Conservation (phyloP, 129 eudicot genomes). For the Rutidosis leptorrhynchoides region DNA sequence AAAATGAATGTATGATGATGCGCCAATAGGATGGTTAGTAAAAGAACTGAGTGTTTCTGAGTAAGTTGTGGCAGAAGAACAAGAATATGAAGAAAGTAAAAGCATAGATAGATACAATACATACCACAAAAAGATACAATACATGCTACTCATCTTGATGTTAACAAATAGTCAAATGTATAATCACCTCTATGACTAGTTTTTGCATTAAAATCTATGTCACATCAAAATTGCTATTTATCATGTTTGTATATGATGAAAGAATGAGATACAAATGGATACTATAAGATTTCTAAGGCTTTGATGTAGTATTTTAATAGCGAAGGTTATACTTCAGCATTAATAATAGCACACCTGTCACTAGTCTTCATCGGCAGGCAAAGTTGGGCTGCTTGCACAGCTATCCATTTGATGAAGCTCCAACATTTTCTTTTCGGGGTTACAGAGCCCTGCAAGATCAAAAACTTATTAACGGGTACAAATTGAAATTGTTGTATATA, state of each 20-base stretch:
- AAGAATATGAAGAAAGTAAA: background rate
- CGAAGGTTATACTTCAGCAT: slow-evolving; percentile 15
- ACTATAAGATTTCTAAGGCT: slow-evolving; percentile 23
- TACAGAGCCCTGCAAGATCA: slow-evolving; percentile 66
- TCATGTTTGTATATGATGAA: slow-evolving; percentile 29
- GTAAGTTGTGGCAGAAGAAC: background rate
- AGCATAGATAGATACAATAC: slow-evolving; percentile 1
- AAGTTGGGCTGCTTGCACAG: slow-evolving; percentile 78
- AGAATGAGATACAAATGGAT: slow-evolving; percentile 37
- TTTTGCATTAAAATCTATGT: slow-evolving; percentile 23
- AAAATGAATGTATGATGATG: slow-evolving; percentile 2
- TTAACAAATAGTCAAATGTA: slow-evolving; percentile 20
- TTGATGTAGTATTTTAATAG: slow-evolving; percentile 11
- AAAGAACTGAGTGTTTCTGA: background rate
- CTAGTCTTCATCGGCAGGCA: slow-evolving; percentile 54
- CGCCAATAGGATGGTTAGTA: slow-evolving; percentile 9
- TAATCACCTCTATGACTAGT: slow-evolving; percentile 26
- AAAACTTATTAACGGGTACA: background rate
- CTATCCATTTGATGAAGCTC: slow-evolving; percentile 74
- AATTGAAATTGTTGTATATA: background rate
- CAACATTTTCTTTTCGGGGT: slow-evolving; percentile 83
- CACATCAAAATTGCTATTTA: slow-evolving; percentile 30
- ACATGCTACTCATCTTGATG: background rate
- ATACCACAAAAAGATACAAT: slow-evolving; percentile 4
- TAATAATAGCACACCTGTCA: slow-evolving; percentile 22